phyloP scores from a whole-genome alignment of 495 filamentous ascomycete genomes.

The Xylaria longipes region DNA sequence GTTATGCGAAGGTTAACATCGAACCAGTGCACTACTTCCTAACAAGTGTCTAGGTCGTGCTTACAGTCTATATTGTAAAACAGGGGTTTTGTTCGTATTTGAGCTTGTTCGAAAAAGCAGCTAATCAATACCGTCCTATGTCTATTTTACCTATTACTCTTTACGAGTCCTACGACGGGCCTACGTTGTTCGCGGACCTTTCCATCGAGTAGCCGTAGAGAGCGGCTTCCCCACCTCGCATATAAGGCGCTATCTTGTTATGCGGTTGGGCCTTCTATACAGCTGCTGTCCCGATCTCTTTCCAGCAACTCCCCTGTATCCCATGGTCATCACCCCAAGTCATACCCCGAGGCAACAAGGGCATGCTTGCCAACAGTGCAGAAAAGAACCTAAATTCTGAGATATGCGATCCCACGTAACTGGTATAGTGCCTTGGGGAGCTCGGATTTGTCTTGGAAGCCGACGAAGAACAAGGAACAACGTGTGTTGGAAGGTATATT shows the following conservation, averaged over 20 bases:
- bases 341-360: not conserved
- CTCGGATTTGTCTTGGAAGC: not conserved
- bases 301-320: not conserved
- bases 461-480: not conserved
- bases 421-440: not conserved
- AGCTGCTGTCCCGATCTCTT: not conserved
- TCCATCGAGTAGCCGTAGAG: not conserved
- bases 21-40: not conserved
- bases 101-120: not conserved
- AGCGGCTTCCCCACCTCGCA: not conserved
- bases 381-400: not conserved
- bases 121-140: not conserved
- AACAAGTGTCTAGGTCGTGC: too few relatives aligned
- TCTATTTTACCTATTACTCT: not conserved
- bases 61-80: too few relatives aligned
- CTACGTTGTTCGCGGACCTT: not conserved
- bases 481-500: not conserved
- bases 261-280: not conserved
- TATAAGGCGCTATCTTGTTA: not conserved
- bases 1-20: not conserved
- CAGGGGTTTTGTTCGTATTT: not conserved
- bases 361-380: not conserved
- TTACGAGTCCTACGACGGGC: too few relatives aligned
- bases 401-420: not conserved
- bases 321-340: not conserved